These are phyloP conservation scores for Russula dissimulans DNA, from an alignment of 768 basidiomycete species.

Conservation along the genomic window DNA sequence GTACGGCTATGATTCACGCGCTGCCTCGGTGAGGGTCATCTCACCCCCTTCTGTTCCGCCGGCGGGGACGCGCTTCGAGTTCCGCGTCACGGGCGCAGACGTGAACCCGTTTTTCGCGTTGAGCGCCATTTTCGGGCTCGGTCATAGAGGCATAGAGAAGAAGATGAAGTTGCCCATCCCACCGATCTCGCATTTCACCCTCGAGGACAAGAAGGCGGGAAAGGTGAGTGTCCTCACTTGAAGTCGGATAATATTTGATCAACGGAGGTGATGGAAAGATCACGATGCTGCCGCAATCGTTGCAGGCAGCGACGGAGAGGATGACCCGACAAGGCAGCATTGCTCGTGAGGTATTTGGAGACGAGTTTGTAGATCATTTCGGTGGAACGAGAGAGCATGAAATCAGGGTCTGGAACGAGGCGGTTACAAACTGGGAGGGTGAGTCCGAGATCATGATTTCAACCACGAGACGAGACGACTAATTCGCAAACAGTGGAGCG, in stretches of 20 bases:
- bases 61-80: slow-evolving; percentile 80
- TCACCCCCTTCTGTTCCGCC: slow-evolving; percentile 81
- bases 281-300: slow-evolving; percentile 64
- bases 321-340: slow-evolving; percentile 76
- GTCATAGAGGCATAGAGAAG: slow-evolving; percentile 80
- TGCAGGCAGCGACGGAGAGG: slow-evolving; percentile 67
- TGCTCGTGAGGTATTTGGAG: slow-evolving; percentile 81
- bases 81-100: slow-evolving; percentile 94
- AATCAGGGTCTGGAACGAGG: slow-evolving; percentile 75
- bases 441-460: slow-evolving; percentile 20
- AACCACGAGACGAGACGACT: background rate
- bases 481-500: slow-evolving; percentile 52
- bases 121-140: slow-evolving; percentile 79
- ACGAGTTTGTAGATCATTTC: slow-evolving; percentile 90
- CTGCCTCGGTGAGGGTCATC: slow-evolving; percentile 86
- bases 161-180: slow-evolving; percentile 56
- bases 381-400: slow-evolving; percentile 94
- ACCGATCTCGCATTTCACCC: slow-evolving; percentile 54
- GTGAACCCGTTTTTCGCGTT: slow-evolving; percentile 91
- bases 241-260: background rate
- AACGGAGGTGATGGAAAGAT: slow-evolving; percentile 33
- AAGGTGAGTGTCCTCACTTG: slow-evolving; percentile 32
- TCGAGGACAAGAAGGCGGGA: slow-evolving; percentile 48
- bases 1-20: slow-evolving; percentile 93
- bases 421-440: slow-evolving; percentile 95